Base-by-base conservation (phyloP, 2,329 filamentous ascomycete species). In the Trichoderma atrobrunneum region DNA sequence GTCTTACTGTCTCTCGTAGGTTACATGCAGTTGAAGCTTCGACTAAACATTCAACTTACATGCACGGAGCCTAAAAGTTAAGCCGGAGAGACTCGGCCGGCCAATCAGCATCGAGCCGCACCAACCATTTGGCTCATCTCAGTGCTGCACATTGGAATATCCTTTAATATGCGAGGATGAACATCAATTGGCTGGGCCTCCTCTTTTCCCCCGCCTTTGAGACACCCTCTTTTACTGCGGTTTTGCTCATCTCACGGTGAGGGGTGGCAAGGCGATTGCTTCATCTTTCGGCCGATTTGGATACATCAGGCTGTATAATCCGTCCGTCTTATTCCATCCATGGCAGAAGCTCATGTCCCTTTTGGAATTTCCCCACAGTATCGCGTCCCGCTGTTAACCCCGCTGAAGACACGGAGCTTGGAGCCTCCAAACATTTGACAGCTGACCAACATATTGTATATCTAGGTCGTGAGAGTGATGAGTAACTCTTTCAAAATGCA, bases 31-130 rank as follows among this genome's bases (percentile, higher is more conserved):
- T 14, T 10, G 18, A 54, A 57, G 34, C 51, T 28, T 26, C 18
- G 30, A 39, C 16, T 28, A 66, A 66, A 43, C 21, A 39, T 11
- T 28, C 7, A 3, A 21, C 21, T 36, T 7, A n/a, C 6, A 68
- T 48, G 28, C 65, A 68, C 65, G 65, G 65, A 68, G 34, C 54
- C 65, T 28, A 68, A 68, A 68, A 60, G 34, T 68, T 68, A 30
- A 36, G 26, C 65, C 65, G 54, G 56, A 48, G 26, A 24, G 5
- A 26, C 54, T 3, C 16, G 14, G 26, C 39, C 62, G 32, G 43
- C 62, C 62, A 65, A 65, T 32, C 39, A 51, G 28, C 26, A 7
- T 36, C 34, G 6, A n/a, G 26, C 34, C 34, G 24, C 60, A 32
- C 34, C 56, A 68, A 36, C 54, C 60, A 39, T 39, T 62, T 26